Conservation (phyloP, 2,329 filamentous ascomycete genomes). For the Metarhizium anisopliae region DNA sequence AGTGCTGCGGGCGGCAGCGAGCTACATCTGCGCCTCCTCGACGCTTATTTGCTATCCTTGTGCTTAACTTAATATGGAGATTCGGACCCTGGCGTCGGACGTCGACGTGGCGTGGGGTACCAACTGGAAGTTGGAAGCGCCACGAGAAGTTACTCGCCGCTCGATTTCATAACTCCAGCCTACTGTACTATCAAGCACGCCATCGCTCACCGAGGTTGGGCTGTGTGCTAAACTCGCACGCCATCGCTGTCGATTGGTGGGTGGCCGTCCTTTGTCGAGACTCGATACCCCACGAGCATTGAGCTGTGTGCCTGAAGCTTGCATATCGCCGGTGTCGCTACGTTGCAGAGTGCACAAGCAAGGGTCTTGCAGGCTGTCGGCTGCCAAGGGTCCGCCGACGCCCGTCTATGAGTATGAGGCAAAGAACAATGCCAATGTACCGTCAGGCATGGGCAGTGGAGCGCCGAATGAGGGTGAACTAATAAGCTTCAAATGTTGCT, state of each 20-base stretch:
- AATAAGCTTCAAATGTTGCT: too few species aligned
- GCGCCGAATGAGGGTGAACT: too few species aligned
- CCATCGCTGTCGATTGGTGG: neutral
- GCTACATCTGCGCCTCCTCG: neutral
- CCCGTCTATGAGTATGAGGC: neutral
- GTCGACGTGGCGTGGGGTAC: neutral
- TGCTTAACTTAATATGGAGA: neutral
- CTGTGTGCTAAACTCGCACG: neutral
- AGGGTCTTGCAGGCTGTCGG: neutral
- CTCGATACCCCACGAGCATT: too few species aligned
- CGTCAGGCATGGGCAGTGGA: too few species aligned
- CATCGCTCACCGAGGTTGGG: slow-evolving; percentile 3
- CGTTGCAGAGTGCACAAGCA: neutral
- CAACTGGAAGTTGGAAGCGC: too few species aligned
- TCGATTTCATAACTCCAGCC: too few species aligned
- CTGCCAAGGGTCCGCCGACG: neutral
- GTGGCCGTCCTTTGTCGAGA: neutral
- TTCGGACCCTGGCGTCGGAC: neutral
- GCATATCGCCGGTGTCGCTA: neutral
- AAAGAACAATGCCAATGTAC: neutral
- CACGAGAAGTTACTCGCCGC: too few species aligned
- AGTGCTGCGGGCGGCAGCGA: too few species aligned
- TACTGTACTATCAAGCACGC: slow-evolving; percentile 3
- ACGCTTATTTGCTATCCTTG: neutral
- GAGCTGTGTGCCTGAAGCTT: neutral